Evolutionary conservation across 2,329 filamentous ascomycete genomes (phyloP).

Genomic region (Chaetomium sp.): DNA sequence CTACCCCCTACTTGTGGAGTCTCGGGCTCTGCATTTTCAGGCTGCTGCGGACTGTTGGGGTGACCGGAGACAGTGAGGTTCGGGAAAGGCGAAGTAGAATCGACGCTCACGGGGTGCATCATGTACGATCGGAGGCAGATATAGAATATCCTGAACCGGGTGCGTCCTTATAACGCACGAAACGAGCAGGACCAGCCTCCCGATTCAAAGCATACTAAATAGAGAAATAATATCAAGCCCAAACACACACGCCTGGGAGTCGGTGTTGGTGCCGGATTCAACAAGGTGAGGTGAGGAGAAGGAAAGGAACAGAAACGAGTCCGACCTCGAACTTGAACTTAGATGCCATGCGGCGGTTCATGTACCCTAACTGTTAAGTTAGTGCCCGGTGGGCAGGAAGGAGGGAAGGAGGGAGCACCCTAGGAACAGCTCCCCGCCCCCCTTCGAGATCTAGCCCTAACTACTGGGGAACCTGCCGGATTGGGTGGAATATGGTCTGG

Average conservation of each 20-base stretch:
- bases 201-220: constrained; percentile 34
- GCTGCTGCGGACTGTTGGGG: background rate
- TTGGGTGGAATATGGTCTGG: background rate
- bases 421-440: background rate
- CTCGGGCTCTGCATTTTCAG: background rate
- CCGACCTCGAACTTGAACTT: background rate
- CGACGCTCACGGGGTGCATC: constrained; percentile 30
- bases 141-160: constrained; percentile 22
- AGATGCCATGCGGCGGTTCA: background rate
- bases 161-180: constrained; percentile 25
- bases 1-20: background rate
- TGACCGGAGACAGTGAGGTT: background rate
- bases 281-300: background rate
- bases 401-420: constrained; percentile 4
- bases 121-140: constrained; percentile 28
- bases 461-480: background rate
- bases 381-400: background rate
- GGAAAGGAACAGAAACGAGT: constrained; percentile 1
- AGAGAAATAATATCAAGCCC: constrained; percentile 11
- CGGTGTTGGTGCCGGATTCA: constrained; percentile 8
- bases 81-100: constrained; percentile 23
- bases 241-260: background rate
- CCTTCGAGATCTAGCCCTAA: background rate
- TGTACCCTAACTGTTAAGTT: background rate
- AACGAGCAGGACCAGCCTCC: constrained; percentile 22